A percentile compares a stretch with the other conserved stretches of the same genome.
phyloP scores from a whole-genome alignment of 139 green algal genomes.

The Chlorella sp. region DNA sequence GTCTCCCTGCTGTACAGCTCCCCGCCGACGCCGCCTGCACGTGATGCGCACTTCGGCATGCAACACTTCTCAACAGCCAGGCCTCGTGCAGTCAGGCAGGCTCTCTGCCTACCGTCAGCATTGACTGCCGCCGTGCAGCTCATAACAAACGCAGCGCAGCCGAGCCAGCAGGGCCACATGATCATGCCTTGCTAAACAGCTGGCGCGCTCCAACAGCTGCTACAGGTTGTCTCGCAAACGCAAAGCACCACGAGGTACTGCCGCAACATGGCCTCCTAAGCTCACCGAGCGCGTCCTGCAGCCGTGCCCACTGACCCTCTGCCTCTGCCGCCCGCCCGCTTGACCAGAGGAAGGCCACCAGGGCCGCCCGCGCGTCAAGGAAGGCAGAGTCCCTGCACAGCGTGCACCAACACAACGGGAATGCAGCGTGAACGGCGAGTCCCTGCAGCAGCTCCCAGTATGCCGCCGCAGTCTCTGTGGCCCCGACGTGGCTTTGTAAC shows the following conservation, averaged over 20 bases:
- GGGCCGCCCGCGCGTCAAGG: conserved; percentile 39
- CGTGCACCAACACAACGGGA: too few relatives aligned
- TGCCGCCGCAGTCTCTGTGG: too few relatives aligned
- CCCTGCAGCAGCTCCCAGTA: too few relatives aligned
- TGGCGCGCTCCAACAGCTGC: background rate
- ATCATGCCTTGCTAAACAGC: background rate
- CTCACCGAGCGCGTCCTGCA: conserved; percentile 36
- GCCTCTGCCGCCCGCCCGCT: conserved; percentile 24
- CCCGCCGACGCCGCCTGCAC: conserved; percentile 25
- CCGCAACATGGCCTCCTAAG: too few relatives aligned
- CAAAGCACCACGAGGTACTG: background rate
- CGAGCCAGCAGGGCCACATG: background rate
- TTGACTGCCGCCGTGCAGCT: background rate
- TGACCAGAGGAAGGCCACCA: conserved; percentile 40
- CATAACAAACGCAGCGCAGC: background rate
- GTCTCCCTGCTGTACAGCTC: conserved; percentile 29
- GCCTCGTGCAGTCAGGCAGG: background rate
- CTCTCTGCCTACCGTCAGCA: background rate
- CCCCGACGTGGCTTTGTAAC: too few relatives aligned
- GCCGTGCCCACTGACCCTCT: conserved; percentile 38
- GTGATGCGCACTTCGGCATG: background rate
- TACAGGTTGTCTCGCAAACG: background rate
- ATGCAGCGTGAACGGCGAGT: too few relatives aligned
- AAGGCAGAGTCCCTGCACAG: conserved; percentile 37
- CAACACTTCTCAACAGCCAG: background rate